Conservation (phyloP, 2,329 filamentous ascomycete genomes). For the Colletotrichum cordylinicola region DNA sequence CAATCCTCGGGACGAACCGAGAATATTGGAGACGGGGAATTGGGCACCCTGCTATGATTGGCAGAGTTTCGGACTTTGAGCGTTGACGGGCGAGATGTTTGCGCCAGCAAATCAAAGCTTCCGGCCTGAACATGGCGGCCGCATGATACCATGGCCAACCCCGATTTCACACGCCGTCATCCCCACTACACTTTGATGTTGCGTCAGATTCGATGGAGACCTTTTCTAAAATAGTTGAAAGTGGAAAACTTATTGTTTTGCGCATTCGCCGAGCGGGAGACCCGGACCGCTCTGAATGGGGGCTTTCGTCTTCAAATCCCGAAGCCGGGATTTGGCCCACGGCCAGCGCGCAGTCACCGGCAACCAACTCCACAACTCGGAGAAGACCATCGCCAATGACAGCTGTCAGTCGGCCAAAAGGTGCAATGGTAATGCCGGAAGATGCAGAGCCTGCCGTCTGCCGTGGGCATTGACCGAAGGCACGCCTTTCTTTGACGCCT, state of each 20-base stretch:
- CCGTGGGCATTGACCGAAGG: background rate
- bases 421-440: background rate
- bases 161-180: background rate
- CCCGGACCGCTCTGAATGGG: background rate
- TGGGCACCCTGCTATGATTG: background rate
- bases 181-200: background rate
- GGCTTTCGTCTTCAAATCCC: constrained; percentile 10
- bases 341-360: constrained; percentile 3
- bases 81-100: background rate
- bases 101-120: background rate
- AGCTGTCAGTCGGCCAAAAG: background rate
- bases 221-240: background rate
- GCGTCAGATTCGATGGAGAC: background rate
- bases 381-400: background rate
- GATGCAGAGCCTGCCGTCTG: background rate
- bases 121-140: background rate
- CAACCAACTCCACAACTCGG: background rate
- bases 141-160: background rate
- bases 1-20: background rate
- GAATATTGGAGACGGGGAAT: background rate
- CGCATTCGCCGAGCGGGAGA: background rate
- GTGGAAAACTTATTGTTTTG: background rate
- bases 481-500: background rate
- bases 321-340: constrained; percentile 14
- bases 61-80: background rate